Evolutionary conservation across 2,329 filamentous ascomycete genomes (phyloP).

Genomic region (Nakataea oryzae): DNA sequence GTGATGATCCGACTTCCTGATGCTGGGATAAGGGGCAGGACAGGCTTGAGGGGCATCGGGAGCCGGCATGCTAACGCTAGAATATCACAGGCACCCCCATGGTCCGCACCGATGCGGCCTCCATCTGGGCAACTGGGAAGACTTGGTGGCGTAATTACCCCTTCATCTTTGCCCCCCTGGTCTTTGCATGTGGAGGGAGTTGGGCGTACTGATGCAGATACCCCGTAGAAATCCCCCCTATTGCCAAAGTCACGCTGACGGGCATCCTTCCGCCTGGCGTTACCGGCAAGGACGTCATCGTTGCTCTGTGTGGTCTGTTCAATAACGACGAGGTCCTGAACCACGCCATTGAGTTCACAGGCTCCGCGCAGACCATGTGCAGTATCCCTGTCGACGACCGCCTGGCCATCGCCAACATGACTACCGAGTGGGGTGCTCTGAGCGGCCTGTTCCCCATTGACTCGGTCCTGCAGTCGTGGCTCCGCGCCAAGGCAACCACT

Average conservation of each 20-base stretch:
- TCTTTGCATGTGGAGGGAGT: neutral
- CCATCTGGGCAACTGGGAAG: constrained; percentile 70
- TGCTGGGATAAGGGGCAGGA: neutral
- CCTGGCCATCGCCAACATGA: constrained; percentile 65
- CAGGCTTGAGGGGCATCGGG: too few species aligned
- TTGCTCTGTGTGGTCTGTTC: constrained; percentile 79
- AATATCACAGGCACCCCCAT: constrained; percentile 57
- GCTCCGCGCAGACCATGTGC: constrained; percentile 63
- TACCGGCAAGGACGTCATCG: constrained; percentile 88
- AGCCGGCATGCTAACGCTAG: neutral
- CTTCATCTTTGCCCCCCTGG: neutral
- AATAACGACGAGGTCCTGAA: constrained; percentile 83
- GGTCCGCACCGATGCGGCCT: constrained; percentile 78
- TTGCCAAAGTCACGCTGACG: constrained; percentile 69
- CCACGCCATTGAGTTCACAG: constrained; percentile 80
- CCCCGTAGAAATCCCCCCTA: constrained; percentile 57
- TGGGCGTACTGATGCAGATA: neutral
- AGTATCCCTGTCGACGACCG: constrained; percentile 59
- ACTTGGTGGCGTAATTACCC: constrained; percentile 60
- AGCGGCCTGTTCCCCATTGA: constrained; percentile 72
- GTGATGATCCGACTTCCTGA: neutral
- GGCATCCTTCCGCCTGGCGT: constrained; percentile 69
- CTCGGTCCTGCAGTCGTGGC: constrained; percentile 57
- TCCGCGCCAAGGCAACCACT: constrained; percentile 64
- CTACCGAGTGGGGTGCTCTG: constrained; percentile 66